Conservation (phyloP, 352 stramenopile genomes). For the Phytopythium mirpurense region DNA sequence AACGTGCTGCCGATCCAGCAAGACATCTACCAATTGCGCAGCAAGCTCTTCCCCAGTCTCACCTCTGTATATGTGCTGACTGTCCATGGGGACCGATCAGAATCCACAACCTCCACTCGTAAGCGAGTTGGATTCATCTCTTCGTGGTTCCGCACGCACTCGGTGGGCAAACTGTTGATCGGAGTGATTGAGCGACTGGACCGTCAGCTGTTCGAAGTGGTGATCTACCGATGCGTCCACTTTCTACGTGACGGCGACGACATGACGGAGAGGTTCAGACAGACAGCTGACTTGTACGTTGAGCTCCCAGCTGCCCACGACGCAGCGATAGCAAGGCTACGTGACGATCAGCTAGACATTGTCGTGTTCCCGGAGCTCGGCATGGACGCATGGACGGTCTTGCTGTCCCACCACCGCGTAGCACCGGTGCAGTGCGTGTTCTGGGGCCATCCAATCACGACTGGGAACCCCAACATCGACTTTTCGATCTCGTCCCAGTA, state of each 20-base stretch:
- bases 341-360: slow-evolving; percentile 57
- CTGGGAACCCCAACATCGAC: slow-evolving; percentile 63
- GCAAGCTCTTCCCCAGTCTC: slow-evolving; percentile 29
- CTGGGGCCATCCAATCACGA: slow-evolving; percentile 86
- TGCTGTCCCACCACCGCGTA: slow-evolving; percentile 66
- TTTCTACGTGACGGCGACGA: slow-evolving; percentile 43
- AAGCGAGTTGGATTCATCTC: slow-evolving; percentile 55
- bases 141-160: slow-evolving; percentile 60
- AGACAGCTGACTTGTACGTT: slow-evolving; percentile 37
- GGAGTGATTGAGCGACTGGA: slow-evolving; percentile 48
- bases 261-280: slow-evolving; percentile 35
- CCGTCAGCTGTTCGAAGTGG: slow-evolving; percentile 41
- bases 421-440: slow-evolving; percentile 75
- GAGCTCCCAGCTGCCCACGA: slow-evolving; percentile 32
- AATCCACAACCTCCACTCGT: not conserved
- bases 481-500: slow-evolving; percentile 77
- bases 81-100: too few relatives aligned
- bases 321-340: slow-evolving; percentile 30
- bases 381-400: slow-evolving; percentile 73
- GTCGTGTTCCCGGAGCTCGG: slow-evolving; percentile 79
- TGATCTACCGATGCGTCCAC: slow-evolving; percentile 45
- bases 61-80: slow-evolving; percentile 12
- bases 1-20: slow-evolving; percentile 29
- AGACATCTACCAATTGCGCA: slow-evolving; percentile 25
- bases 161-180: slow-evolving; percentile 56